phyloP scores from a whole-genome alignment of 2,329 filamentous ascomycete genomes.

The Capronia coronata region DNA sequence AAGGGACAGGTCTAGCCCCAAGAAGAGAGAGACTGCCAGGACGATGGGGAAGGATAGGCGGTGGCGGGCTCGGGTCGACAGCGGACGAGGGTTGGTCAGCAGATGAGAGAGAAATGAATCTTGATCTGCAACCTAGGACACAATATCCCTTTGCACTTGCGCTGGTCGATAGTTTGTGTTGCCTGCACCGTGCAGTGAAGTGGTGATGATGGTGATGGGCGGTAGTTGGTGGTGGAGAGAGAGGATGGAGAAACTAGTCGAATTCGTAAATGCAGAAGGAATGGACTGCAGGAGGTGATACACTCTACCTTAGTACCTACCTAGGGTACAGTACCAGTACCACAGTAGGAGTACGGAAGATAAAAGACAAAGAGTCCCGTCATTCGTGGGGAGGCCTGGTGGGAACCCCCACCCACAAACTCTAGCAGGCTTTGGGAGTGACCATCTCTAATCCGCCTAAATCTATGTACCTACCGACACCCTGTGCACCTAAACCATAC shows the following conservation, averaged over 20 bases:
- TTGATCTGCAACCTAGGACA: not conserved
- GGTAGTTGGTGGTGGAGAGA: not conserved
- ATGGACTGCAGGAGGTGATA: too few species aligned
- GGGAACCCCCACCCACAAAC: too few species aligned
- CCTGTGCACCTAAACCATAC: too few species aligned
- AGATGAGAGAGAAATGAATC: not conserved
- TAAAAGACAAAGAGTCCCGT: too few species aligned
- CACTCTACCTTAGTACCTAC: not conserved
- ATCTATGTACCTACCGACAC: too few species aligned
- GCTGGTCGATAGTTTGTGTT: not conserved
- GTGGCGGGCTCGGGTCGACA: not conserved
- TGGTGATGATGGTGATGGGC: not conserved
- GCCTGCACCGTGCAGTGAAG: too few species aligned
- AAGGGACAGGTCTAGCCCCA: constrained; percentile 12
- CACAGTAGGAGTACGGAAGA: too few species aligned
- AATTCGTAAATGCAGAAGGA: not conserved
- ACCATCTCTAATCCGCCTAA: too few species aligned
- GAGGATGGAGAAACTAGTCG: not conserved
- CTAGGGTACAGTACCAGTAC: not conserved
- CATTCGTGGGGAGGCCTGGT: too few species aligned
- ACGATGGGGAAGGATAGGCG: not conserved
- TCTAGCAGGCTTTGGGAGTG: too few species aligned
- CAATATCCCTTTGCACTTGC: not conserved
- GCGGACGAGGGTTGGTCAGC: not conserved
- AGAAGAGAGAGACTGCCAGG: not conserved